phyloP scores from a whole-genome alignment of 2,329 filamentous ascomycete species.

The Coniochaeta ligniaria region DNA sequence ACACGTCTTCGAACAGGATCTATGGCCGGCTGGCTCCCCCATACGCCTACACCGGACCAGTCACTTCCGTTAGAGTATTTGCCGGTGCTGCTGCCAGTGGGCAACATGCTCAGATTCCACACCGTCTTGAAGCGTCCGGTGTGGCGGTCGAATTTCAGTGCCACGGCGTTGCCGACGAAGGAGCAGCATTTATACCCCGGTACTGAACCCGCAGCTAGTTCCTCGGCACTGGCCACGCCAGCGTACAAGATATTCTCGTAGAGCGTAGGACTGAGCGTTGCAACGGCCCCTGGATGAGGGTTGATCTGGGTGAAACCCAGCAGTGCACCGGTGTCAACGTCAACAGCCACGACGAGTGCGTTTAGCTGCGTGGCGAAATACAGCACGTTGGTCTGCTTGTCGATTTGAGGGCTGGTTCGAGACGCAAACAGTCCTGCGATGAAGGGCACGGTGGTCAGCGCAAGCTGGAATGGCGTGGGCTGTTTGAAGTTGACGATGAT shows the following conservation, averaged over 20 bases:
- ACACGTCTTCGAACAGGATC: constrained; percentile 17
- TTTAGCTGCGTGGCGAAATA: constrained; percentile 20
- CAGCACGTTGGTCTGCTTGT: constrained; percentile 14
- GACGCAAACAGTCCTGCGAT: not conserved
- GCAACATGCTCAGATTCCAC: constrained; percentile 12
- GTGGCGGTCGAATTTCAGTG: constrained; percentile 5
- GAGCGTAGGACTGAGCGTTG: constrained; percentile 20
- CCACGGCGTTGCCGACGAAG: constrained; percentile 19
- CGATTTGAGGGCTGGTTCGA: constrained; percentile 10
- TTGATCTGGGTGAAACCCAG: constrained; percentile 16
- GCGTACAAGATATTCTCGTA: constrained; percentile 18
- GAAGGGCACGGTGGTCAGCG: not conserved
- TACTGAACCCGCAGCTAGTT: constrained; percentile 4
- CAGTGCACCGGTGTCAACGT: constrained; percentile 12
- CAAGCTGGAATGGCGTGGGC: constrained; percentile 5
- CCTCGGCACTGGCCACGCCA: constrained; percentile 21
- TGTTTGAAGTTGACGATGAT: constrained; percentile 13
- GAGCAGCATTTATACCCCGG: constrained; percentile 20
- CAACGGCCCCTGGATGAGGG: constrained; percentile 16
- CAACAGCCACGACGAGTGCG: constrained; percentile 19
- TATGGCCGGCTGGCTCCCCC: constrained; percentile 24
- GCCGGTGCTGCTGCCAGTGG: not conserved
- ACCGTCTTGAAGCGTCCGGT: constrained; percentile 11
- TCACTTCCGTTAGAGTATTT: constrained; percentile 9
- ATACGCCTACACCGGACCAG: constrained; percentile 21